Conservation (phyloP, 495 filamentous ascomycete genomes). For the Talaromyces liani region DNA sequence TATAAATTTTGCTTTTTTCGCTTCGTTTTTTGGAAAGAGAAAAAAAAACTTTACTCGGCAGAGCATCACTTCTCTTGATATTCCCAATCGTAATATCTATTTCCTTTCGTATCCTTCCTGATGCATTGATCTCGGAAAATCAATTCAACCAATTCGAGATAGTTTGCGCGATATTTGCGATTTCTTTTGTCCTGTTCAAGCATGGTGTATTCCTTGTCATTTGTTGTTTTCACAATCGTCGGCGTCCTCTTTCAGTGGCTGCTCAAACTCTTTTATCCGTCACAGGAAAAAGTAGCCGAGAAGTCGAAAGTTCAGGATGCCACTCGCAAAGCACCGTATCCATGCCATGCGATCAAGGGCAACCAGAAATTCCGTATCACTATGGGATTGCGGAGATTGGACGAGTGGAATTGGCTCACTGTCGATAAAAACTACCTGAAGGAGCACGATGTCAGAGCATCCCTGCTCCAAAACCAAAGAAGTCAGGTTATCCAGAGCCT, state of each 20-base stretch:
- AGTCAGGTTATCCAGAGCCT: slow-evolving; percentile 40
- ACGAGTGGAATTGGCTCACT: slow-evolving; percentile 45
- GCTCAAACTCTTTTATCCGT: neutral
- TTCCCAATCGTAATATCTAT: neutral
- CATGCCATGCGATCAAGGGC: slow-evolving; percentile 38
- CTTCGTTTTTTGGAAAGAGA: neutral
- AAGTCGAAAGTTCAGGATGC: slow-evolving; percentile 16
- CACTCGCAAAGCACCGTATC: slow-evolving; percentile 34
- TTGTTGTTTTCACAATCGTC: slow-evolving; percentile 7
- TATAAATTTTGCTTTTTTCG: slow-evolving; percentile 8
- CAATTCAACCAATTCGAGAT: neutral
- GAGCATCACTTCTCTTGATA: slow-evolving; percentile 1
- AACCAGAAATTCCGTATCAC: slow-evolving; percentile 39
- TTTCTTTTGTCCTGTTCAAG: slow-evolving; percentile 3
- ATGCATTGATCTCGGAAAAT: neutral
- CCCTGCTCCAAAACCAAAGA: slow-evolving; percentile 33
- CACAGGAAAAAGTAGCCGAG: neutral
- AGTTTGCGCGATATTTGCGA: neutral
- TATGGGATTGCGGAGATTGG: slow-evolving; percentile 49
- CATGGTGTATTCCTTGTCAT: slow-evolving; percentile 10
- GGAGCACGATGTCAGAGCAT: slow-evolving; percentile 36
- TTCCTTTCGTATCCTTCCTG: neutral
- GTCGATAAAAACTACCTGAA: slow-evolving; percentile 45
- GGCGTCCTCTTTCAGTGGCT: slow-evolving; percentile 7
- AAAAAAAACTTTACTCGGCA: slow-evolving; percentile 4